Conservation (phyloP, 805 yeast genomes). For the Monosporozyma servazzii region DNA sequence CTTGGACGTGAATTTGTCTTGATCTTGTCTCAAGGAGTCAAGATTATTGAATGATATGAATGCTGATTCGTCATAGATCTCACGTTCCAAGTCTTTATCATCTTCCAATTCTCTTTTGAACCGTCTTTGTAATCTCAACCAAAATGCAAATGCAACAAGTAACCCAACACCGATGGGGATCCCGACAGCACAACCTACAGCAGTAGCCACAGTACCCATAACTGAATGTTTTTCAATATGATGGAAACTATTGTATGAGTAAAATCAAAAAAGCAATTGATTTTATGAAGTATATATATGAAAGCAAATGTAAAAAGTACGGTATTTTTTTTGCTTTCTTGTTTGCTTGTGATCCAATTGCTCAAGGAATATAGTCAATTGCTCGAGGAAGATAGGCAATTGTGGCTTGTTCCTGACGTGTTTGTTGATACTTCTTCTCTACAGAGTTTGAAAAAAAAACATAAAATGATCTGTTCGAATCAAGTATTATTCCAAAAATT, state of each 20-base stretch:
- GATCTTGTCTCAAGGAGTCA: neutral
- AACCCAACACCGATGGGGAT: slow-evolving; percentile 38
- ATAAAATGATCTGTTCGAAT: neutral
- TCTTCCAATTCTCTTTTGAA: slow-evolving; percentile 33
- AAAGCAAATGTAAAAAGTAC: no score
- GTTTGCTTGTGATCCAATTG: no score
- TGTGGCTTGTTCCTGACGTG: no score
- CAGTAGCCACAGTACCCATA: slow-evolving; percentile 24
- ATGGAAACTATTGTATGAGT: neutral
- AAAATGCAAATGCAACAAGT: slow-evolving; percentile 29
- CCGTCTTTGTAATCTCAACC: slow-evolving; percentile 33
- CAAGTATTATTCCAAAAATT: neutral
- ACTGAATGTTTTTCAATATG: no score
- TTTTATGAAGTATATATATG: no score
- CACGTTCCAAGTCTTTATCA: slow-evolving; percentile 27
- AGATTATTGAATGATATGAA: slow-evolving; percentile 28
- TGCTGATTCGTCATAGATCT: slow-evolving; percentile 28
- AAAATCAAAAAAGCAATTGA: no score
- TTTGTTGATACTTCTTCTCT: no score
- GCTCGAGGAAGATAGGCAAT: no score
- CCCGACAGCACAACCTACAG: slow-evolving; percentile 48
- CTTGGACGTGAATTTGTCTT: neutral
- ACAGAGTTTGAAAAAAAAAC: no score
- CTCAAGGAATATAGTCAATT: no score
- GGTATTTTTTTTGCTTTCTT: no score